These are phyloP conservation scores for Hericium coralloides DNA, from an alignment of 768 basidiomycete species.

Conservation along the genomic window DNA sequence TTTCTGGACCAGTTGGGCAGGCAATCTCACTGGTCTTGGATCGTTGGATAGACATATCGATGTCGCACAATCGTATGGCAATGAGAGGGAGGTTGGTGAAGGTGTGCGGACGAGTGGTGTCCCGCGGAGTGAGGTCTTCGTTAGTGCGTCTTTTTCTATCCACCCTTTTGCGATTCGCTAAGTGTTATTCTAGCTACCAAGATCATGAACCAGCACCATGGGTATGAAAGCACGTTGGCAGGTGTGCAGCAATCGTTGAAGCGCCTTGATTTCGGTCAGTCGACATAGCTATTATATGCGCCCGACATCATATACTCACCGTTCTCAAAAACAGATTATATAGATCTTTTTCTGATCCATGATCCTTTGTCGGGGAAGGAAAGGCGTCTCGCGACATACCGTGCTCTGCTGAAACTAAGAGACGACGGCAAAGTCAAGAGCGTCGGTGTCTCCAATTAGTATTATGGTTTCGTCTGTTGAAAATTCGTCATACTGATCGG, in stretches of 20 bases:
- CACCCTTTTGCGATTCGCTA: not conserved
- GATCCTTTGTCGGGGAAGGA: conserved; percentile 57
- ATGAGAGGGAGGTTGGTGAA: conserved; percentile 53
- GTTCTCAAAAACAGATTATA: conserved; percentile 33
- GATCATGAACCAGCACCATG: conserved; percentile 8
- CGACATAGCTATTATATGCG: not conserved
- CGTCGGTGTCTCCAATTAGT: conserved; percentile 84
- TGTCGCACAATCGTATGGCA: conserved; percentile 61
- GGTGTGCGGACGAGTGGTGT: conserved; percentile 51
- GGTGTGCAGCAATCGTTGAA: conserved; percentile 5
- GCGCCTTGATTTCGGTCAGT: conserved; percentile 1
- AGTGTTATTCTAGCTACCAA: conserved; percentile 7
- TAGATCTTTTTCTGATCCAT: conserved; percentile 77
- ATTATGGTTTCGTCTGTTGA: conserved; percentile 15
- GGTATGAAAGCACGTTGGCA: conserved; percentile 1
- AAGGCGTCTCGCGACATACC: conserved; percentile 60
- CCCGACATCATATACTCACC: not conserved
- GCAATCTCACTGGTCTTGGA: too few relatives aligned
- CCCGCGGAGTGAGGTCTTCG: conserved; percentile 50
- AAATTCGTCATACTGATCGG: not conserved
- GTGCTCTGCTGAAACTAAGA: conserved; percentile 53
- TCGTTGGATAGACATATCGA: conserved; percentile 74
- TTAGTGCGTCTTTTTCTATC: conserved; percentile 39
- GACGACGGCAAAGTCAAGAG: conserved; percentile 55
- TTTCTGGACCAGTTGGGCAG: too few relatives aligned